Evolutionary conservation across 176 grass and related monocot genomes (phyloP), one percentile per base, ranked within the genome.

Genomic region (Bolboschoenus planiculmis): DNA sequence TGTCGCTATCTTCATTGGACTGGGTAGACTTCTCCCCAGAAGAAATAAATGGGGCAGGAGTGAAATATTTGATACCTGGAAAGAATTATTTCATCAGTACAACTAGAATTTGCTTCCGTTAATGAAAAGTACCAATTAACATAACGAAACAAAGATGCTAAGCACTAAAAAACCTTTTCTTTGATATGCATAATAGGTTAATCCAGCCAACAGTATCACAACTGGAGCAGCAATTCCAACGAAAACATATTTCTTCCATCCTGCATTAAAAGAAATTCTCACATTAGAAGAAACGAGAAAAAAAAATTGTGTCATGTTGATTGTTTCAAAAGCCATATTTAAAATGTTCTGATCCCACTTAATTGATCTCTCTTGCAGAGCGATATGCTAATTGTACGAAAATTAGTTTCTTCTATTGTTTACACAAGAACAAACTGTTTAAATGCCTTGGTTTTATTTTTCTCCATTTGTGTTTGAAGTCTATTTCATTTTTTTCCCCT

Each of bases 11-110:
- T 53, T 86, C 83, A 62, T 85, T 58, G 36, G 50, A 54, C 70
- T 81, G 50, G 79, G 87, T 90, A 50, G 90, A 24, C 83, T 93
- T 99, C 76, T 95, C 87, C 80, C 88, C 70, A 84, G 91, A 78
- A 77, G 56, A 83, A 63, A 93, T 61, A 27, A 90, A 84, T 43
- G 92, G 91, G 64, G 79, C 82, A 78, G 58, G 60, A 13, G 89
- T 47, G 37, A 79, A 82, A 82, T 88, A 60, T 66, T 88, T 84
- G 54, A 95, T 76, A 79, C 91, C 90, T 99, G 89, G 74, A 94
- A 87, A 59, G 42, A 9, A 54, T 27, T 13, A 76, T 60, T 75
- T 42, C 65, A 74, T 76, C 20, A 82, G 34, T 54, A 84, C 20
- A 21, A 73, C 36, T 30, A 59, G n/a, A 42, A 37, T 10, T 20